Percentiles rank a stretch among this genome's conserved stretches.
phyloP scores from a whole-genome alignment of 2,329 filamentous ascomycete genomes.

The Hymenoscyphus scutula region DNA sequence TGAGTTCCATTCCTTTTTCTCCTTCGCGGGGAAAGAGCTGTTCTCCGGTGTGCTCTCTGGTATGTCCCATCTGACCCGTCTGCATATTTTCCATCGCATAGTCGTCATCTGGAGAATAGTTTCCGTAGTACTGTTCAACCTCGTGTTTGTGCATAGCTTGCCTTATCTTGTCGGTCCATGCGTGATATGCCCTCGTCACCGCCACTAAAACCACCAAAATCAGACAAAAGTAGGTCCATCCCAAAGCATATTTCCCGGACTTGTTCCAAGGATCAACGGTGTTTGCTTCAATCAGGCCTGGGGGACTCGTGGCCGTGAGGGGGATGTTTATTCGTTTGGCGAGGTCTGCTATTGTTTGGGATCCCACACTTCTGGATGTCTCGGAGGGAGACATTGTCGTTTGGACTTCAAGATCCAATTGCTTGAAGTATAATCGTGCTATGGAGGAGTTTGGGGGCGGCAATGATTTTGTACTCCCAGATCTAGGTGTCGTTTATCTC shows the following conservation, averaged over 20 bases:
- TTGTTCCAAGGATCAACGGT: slow-evolving; percentile 75
- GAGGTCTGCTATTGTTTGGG: slow-evolving; percentile 31
- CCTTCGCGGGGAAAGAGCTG: slow-evolving; percentile 69
- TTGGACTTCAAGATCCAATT: not conserved
- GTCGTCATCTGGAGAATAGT: slow-evolving; percentile 54
- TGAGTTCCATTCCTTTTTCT: slow-evolving; percentile 53
- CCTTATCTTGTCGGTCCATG: slow-evolving; percentile 90
- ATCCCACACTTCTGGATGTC: slow-evolving; percentile 25
- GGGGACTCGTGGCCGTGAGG: slow-evolving; percentile 56
- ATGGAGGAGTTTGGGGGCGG: slow-evolving; percentile 3
- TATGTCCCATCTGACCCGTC: slow-evolving; percentile 41
- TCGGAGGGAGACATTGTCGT: slow-evolving; percentile 21
- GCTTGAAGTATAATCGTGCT: not conserved
- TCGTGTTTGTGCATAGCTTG: slow-evolving; percentile 86
- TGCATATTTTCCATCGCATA: slow-evolving; percentile 60
- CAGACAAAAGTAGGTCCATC: slow-evolving; percentile 85
- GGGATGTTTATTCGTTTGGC: slow-evolving; percentile 56
- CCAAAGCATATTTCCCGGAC: slow-evolving; percentile 80
- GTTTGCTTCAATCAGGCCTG: slow-evolving; percentile 60
- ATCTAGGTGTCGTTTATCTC: not conserved
- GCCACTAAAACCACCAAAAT: slow-evolving; percentile 66
- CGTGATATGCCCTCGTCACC: slow-evolving; percentile 75
- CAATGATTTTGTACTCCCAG: not conserved
- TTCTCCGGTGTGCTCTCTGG: slow-evolving; percentile 45
- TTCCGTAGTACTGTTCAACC: slow-evolving; percentile 62